A percentile compares a stretch with the other conserved stretches of the same genome.
Conservation (phyloP, 2,329 filamentous ascomycete species). For the Colletotrichum endophyticum region DNA sequence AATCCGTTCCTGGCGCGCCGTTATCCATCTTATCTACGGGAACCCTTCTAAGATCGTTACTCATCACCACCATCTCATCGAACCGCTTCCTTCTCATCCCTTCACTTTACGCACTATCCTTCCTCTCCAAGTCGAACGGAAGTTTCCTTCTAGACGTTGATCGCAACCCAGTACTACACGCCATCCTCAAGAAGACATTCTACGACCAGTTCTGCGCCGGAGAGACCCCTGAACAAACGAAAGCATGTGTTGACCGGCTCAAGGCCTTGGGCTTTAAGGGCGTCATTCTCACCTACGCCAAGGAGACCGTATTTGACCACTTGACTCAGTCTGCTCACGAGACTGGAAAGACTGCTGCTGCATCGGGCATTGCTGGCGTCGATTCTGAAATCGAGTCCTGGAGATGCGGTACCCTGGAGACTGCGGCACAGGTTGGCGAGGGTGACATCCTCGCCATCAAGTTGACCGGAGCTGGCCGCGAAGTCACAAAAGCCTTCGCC, state of each 20-base stretch:
- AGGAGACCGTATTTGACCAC: conserved; percentile 45
- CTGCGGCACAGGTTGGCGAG: conserved; percentile 33
- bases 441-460: conserved; percentile 42
- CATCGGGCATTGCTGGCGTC: neutral
- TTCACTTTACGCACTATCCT: conserved; percentile 39
- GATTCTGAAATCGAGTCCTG: conserved; percentile 40
- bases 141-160: conserved; percentile 46
- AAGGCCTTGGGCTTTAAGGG: conserved; percentile 56
- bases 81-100: conserved; percentile 43
- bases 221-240: conserved; percentile 50
- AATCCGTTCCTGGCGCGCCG: conserved; percentile 15
- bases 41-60: conserved; percentile 42
- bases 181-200: conserved; percentile 54
- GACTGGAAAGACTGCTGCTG: neutral
- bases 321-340: conserved; percentile 26
- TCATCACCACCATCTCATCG: conserved; percentile 52
- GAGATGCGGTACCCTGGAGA: conserved; percentile 35
- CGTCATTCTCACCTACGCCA: conserved; percentile 62
- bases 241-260: conserved; percentile 44
- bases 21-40: conserved; percentile 34
- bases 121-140: conserved; percentile 40
- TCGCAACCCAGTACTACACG: conserved; percentile 51
- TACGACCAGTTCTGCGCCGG: conserved; percentile 63
- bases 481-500: conserved; percentile 41
- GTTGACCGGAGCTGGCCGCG: conserved; percentile 47